Conservation (phyloP, 1,139 yeast species). For the Hansenula lynferdii region DNA sequence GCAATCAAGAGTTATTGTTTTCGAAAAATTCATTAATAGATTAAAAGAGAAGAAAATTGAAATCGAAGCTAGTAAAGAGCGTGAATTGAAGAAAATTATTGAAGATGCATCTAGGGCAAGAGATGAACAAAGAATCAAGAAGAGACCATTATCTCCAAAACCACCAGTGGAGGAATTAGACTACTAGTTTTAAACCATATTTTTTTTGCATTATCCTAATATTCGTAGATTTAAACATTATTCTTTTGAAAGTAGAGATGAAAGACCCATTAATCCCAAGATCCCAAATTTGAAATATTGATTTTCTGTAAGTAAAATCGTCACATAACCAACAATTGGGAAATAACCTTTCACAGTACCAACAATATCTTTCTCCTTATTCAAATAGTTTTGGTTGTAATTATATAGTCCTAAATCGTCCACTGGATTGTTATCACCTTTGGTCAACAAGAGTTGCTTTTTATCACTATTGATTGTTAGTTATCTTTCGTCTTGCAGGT, state of each 20-base stretch:
- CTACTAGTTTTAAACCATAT: conserved; percentile 2
- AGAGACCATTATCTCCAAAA: conserved; percentile 13
- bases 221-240: not conserved
- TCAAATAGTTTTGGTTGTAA: conserved; percentile 67
- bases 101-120: conserved; percentile 12
- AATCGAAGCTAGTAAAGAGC: conserved; percentile 17
- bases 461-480: conserved; percentile 14
- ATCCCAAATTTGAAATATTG: conserved; percentile 67
- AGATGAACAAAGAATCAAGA: conserved; percentile 12
- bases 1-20: conserved; percentile 26
- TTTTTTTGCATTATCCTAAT: not conserved
- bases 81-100: conserved; percentile 12
- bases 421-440: conserved; percentile 93
- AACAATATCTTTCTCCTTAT: conserved; percentile 70
- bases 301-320: conserved; percentile 90
- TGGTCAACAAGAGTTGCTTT: conserved; percentile 78
- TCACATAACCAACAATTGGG: conserved; percentile 89
- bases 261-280: conserved; percentile 62
- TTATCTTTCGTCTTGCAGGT: conserved; percentile 1
- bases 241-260: conserved; percentile 47
- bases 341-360: conserved; percentile 91
- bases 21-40: conserved; percentile 26
- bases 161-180: conserved; percentile 19
- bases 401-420: conserved; percentile 89
- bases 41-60: conserved; percentile 16